Evolutionary conservation across 1,284 basidiomycete species (phyloP), one percentile per base, ranked within the genome.

Genomic region (Ganoderma sinense): DNA sequence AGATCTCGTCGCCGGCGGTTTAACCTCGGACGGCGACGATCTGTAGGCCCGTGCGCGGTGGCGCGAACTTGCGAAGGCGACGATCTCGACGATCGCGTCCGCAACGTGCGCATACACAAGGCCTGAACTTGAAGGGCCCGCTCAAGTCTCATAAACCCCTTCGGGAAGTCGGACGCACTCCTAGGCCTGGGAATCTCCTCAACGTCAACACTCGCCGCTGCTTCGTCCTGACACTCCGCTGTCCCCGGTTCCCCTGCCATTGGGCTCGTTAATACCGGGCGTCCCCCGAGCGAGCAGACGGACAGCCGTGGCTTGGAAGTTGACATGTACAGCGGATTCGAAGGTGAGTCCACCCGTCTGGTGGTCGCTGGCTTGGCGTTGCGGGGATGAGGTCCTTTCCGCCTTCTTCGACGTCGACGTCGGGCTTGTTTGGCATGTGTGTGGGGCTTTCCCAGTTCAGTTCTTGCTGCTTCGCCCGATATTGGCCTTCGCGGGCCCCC

Each of bases 11-110:
- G 31, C 56, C n/a, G 56, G 18, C 56, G 56, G 56, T 6, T 31
- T 11, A 33, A 58, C 20, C 31, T 58, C 56, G 56, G 56, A 36
- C 56, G 56, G 36, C 56, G 56, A 58, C 56, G 56, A 58, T 31
- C 51, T 29, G 11, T 10, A 53, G 14, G 51, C 26, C 20, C 26
- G 26, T 13, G 53, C 8, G 3, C 53, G 26, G 26, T 31, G 53
- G 13, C 53, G 53, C 53, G n/a, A n/a, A n/a, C n/a, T n/a, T n/a
- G n/a, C n/a, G 13, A 18, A 14, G 53, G 26, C 56, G 56, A 36
- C 56, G 56, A 58, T 58, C 56, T 36, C 56, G 56, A 58, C 56
- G 56, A 58, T 58, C 14, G 33, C 55, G 29, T 20, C 18, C 29
- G 31, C 16, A n/a, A n/a, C n/a, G n/a, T n/a, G n/a, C n/a, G n/a